Percentiles rank a stretch among this genome's conserved stretches.
These are phyloP conservation scores for Groenewaldozyma tartarivorans DNA, from an alignment of 805 yeast genomes.

Conservation along the genomic window DNA sequence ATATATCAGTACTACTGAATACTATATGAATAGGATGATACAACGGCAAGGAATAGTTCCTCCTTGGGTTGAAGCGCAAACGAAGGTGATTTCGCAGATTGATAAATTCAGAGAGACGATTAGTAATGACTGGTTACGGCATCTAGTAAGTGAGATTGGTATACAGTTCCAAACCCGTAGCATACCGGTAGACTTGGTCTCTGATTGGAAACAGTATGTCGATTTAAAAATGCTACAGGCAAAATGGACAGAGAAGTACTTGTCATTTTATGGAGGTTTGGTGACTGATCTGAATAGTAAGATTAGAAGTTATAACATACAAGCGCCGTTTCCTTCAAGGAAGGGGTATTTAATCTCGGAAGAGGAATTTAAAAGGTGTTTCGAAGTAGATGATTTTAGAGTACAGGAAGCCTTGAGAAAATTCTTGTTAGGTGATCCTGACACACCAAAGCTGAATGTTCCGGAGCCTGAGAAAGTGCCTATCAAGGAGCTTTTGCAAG, in stretches of 20 bases:
- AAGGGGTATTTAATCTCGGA: slow-evolving; percentile 40
- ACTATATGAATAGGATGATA: slow-evolving; percentile 68
- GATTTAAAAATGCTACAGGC: not conserved
- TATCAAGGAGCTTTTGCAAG: no score
- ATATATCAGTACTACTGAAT: slow-evolving; percentile 59
- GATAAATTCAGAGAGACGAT: slow-evolving; percentile 35
- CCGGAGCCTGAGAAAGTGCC: not conserved
- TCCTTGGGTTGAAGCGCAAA: slow-evolving; percentile 83
- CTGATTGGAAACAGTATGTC: not conserved
- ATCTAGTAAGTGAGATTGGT: slow-evolving; percentile 3
- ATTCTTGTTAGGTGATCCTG: no score
- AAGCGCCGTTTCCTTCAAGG: slow-evolving; percentile 54
- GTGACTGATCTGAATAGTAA: slow-evolving; percentile 37
- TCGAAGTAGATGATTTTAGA: slow-evolving; percentile 25
- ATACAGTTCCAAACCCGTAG: not conserved
- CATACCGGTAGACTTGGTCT: not conserved
- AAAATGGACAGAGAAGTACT: slow-evolving; percentile 33
- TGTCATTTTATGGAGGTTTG: slow-evolving; percentile 26
- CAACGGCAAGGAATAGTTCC: slow-evolving; percentile 68
- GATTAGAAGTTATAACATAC: slow-evolving; percentile 50
- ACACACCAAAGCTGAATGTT: no score
- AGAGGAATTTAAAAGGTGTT: slow-evolving; percentile 35
- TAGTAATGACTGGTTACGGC: slow-evolving; percentile 11
- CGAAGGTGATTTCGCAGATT: slow-evolving; percentile 42
- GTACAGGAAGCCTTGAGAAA: slow-evolving; percentile 11